These are phyloP conservation scores for Ceratocystis destructans DNA, from an alignment of 2,329 filamentous ascomycete genomes.

Conservation along the genomic window DNA sequence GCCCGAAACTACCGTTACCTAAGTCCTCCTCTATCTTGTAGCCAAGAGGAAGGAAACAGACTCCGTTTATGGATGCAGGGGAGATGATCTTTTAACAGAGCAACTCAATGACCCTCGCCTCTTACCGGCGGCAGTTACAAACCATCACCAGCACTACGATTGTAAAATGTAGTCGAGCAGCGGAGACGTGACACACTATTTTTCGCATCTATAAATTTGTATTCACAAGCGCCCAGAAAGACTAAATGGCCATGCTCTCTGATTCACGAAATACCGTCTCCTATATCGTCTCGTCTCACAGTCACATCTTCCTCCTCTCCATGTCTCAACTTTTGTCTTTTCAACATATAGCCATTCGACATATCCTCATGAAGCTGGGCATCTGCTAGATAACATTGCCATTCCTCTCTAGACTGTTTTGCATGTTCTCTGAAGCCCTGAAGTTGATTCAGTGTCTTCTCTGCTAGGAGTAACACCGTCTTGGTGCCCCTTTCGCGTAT, in stretches of 20 bases:
- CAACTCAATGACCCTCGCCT: slow-evolving; percentile 48
- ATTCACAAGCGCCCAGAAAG: not conserved
- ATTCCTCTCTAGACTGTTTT: slow-evolving; percentile 4
- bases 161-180: not conserved
- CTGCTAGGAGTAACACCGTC: slow-evolving; percentile 12
- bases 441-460: slow-evolving; percentile 16
- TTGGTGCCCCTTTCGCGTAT: slow-evolving; percentile 11
- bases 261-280: no score
- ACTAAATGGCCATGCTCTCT: no score
- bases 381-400: not conserved
- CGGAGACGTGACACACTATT: not conserved
- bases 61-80: slow-evolving; percentile 61
- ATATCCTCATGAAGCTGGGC: not conserved
- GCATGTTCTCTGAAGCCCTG: slow-evolving; percentile 17
- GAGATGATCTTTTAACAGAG: slow-evolving; percentile 33
- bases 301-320: slow-evolving; percentile 22
- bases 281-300: no score
- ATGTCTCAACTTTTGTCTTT: not conserved
- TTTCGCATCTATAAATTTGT: not conserved
- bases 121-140: slow-evolving; percentile 64
- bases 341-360: not conserved
- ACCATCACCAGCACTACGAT: not conserved
- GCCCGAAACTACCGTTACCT: slow-evolving; percentile 30
- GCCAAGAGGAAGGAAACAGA: slow-evolving; percentile 41
- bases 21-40: slow-evolving; percentile 63